Base-by-base conservation (phyloP, 2,329 filamentous ascomycete genomes). In the Graphium sp. region DNA sequence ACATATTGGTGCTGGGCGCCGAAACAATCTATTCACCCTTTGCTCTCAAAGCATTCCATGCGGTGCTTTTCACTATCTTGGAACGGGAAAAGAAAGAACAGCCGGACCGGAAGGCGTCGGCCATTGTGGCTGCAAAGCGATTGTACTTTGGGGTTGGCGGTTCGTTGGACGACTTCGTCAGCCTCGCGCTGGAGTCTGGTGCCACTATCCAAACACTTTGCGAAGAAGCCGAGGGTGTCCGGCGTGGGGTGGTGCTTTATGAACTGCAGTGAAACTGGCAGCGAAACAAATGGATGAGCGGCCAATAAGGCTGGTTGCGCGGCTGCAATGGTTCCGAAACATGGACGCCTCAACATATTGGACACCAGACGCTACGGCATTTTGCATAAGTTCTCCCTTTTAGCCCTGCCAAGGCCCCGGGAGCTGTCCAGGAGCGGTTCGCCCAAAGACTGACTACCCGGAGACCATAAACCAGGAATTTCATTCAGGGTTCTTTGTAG, bases 91-190 rank as follows among this genome's bases (percentile, higher is more conserved):
- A 35, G 19, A 19, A 27, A 13, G 29, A 30, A 4, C 31, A 32
- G 2, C 38, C 44, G 3, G 43, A 44, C 4, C 55, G 59, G 28
- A 52, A 55, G 29, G 67, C 71, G 0, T 65, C 64, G 27, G 72
- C 75, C 2, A 55, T 83, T 13, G 63, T 87, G 5, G 80, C 67
- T 3, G 81, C 81, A 2, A 89, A 89, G 55, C 67, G 70, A 37
- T 61, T 85, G 8, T 89, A 89, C 49, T 89, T 89, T 50, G 81
- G 81, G 3, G 81, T 89, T 5, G 81, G 81, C 0, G 81, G 81
- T 0, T 84, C 79, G 13, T 62, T 89, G 14, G 76, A 83, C 45
- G 79, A 80, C 37, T 82, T 89, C 39, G 54, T 74, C 26, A 50
- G 58, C 28, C 56, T 52, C 36, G 62, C 69, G 23, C 52, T 52